These are phyloP conservation scores for Capsicum rhomboideum DNA, from an alignment of 257 asterid genomes.

Conservation along the genomic window DNA sequence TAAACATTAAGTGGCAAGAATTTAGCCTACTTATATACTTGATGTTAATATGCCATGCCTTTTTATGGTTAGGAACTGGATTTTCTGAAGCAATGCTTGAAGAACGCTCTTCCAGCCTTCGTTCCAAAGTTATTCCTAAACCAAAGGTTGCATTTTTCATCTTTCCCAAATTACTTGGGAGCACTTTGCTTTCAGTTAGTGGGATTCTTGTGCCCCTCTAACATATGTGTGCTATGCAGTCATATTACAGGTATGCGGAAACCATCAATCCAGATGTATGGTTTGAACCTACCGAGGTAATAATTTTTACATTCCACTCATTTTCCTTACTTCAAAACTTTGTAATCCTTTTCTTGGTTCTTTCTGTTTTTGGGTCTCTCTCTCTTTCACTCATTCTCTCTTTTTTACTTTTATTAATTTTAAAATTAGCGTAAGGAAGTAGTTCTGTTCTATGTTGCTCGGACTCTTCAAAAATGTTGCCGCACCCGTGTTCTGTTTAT, in stretches of 20 bases:
- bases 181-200: not conserved
- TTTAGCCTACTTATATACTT: not conserved
- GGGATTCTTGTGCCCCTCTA: conserved; percentile 3
- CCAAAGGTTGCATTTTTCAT: conserved; percentile 56
- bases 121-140: conserved; percentile 66
- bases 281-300: conserved; percentile 96
- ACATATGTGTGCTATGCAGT: conserved; percentile 32
- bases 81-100: conserved; percentile 86
- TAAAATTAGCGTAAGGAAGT: not conserved
- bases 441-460: not conserved
- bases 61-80: conserved; percentile 64
- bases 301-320: not conserved
- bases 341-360: not conserved
- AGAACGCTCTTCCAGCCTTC: conserved; percentile 80
- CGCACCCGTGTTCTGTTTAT: not conserved
- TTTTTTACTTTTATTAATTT: not conserved
- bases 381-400: not conserved
- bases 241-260: conserved; percentile 79
- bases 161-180: not conserved
- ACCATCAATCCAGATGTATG: conserved; percentile 83
- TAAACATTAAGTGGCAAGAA: conserved; percentile 7
- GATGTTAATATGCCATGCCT: not conserved
- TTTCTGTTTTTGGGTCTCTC: not conserved
- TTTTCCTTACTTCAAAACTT: not conserved
- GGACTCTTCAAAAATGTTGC: too few species aligned